A percentile compares a stretch with the other conserved stretches of the same genome.
These are phyloP conservation scores for Trichophyton schoenleinii DNA, from an alignment of 2,329 filamentous ascomycete genomes.

Conservation along the genomic window DNA sequence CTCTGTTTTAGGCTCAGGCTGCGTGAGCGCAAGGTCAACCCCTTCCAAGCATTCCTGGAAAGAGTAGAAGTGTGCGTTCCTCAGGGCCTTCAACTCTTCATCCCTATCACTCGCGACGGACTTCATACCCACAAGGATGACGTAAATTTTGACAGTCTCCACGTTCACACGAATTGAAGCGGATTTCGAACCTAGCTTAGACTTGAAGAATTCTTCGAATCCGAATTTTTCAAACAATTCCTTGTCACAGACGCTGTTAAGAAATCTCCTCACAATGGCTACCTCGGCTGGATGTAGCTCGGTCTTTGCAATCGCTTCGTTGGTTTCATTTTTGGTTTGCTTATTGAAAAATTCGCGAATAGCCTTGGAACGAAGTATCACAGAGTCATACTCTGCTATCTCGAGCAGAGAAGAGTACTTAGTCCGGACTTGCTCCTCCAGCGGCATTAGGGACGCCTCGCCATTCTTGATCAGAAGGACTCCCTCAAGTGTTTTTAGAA, in stretches of 20 bases:
- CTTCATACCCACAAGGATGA: conserved; percentile 8
- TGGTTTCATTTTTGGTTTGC: conserved; percentile 3
- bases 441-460: conserved; percentile 16
- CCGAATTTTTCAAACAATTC: conserved; percentile 18
- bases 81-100: background rate
- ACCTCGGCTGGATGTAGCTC: conserved; percentile 16
- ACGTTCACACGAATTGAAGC: conserved; percentile 15
- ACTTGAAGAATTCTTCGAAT: conserved; percentile 19
- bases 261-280: conserved; percentile 17
- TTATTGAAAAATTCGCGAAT: conserved; percentile 15
- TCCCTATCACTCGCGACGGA: conserved; percentile 6
- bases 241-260: conserved; percentile 18
- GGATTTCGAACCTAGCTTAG: conserved; percentile 15
- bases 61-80: conserved; percentile 7
- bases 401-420: conserved; percentile 18
- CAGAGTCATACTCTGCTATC: conserved; percentile 7
- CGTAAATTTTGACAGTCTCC: conserved; percentile 12
- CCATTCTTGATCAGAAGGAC: conserved; percentile 17
- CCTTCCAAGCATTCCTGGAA: conserved; percentile 13
- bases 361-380: conserved; percentile 16
- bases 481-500: conserved; percentile 15
- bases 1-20: conserved; percentile 14
- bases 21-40: conserved; percentile 15
- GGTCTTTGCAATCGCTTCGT: conserved; percentile 5
- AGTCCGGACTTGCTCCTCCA: conserved; percentile 15